Evolutionary conservation across 805 yeast genomes (phyloP), one percentile per base, ranked within the genome.

Genomic region (Pichia nanzhaoensis): DNA sequence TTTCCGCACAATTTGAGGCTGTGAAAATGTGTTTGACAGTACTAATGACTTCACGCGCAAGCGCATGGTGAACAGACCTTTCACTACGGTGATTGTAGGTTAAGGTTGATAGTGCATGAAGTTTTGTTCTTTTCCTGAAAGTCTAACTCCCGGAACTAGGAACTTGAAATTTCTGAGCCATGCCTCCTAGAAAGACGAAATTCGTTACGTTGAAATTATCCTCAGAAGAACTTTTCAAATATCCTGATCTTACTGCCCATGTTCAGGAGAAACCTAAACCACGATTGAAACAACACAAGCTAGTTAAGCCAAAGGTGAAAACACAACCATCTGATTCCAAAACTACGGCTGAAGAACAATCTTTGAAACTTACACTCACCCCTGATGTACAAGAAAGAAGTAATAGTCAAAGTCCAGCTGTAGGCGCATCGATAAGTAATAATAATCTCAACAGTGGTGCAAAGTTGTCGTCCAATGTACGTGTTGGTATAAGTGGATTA

Each of bases 401-500:
- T 17, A 30, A 20, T 20, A 40, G 19, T 20, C 24, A 9, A 28
- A 27, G 38, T 19, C 41, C 46, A 18, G 30, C 35, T 27, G n/a
- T 24, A 6, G 4, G 12, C n/a, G 32, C 7, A 9, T 9, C 5
- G 4, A 17, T 3, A 3, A 38, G 34, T 19, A 18, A n/a, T 6
- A 34, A 19, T 12, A 46, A 38, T 20, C n/a, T n/a, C n/a, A n/a
- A n/a, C n/a, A 30, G 18, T 14, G 41, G 40, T 10, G 16, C 46
- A 8, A 44, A 44, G 22, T 34, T 44, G 16, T 33, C 45, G 16
- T 37, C 47, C 3, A 51, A 43, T 24, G 41, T 45, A 13, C 44
- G 51, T 37, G 45, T 46, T 41, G 48, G 61, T 31, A 41, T 53
- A 12, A 58, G 63, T 30, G 61, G 55, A 1, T 36, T 57, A 20